These are phyloP conservation scores for Dothideomycetidae sp. DNA, from an alignment of 2,329 filamentous ascomycete species.

Conservation along the genomic window DNA sequence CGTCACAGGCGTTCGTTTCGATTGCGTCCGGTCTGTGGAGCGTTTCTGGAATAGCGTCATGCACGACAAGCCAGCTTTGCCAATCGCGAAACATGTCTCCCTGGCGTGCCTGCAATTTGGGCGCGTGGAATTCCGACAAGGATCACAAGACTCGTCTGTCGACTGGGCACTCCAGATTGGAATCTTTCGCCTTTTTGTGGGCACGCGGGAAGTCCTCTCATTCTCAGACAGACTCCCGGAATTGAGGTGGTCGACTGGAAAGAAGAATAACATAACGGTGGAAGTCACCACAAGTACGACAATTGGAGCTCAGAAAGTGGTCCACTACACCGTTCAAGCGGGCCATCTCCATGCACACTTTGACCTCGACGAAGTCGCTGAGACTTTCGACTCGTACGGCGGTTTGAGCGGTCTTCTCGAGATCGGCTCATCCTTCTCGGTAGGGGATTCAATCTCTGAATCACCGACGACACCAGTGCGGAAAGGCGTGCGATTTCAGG, in stretches of 20 bases:
- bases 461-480: constrained; percentile 24
- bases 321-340: constrained; percentile 50
- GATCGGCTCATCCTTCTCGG: constrained; percentile 70
- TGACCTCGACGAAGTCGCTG: constrained; percentile 44
- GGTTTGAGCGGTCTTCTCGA: constrained; percentile 85
- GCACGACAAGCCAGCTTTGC: too few species aligned
- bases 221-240: constrained; percentile 6
- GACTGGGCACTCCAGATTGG: constrained; percentile 5
- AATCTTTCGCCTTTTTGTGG: constrained; percentile 1
- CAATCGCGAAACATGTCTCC: neutral
- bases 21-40: too few species aligned
- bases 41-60: too few species aligned
- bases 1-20: too few species aligned
- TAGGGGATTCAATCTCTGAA: constrained; percentile 28
- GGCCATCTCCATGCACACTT: constrained; percentile 48
- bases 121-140: neutral
- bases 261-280: constrained; percentile 16
- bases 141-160: neutral
- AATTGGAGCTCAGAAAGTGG: constrained; percentile 15
- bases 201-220: constrained; percentile 1
- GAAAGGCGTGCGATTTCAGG: constrained; percentile 44
- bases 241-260: constrained; percentile 6
- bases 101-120: neutral
- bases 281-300: constrained; percentile 13
- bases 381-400: constrained; percentile 77